Percentiles rank a stretch among this genome's conserved stretches.
These are phyloP conservation scores for Aspergillus fischeri DNA, from an alignment of 2,329 filamentous ascomycete species.

Conservation along the genomic window DNA sequence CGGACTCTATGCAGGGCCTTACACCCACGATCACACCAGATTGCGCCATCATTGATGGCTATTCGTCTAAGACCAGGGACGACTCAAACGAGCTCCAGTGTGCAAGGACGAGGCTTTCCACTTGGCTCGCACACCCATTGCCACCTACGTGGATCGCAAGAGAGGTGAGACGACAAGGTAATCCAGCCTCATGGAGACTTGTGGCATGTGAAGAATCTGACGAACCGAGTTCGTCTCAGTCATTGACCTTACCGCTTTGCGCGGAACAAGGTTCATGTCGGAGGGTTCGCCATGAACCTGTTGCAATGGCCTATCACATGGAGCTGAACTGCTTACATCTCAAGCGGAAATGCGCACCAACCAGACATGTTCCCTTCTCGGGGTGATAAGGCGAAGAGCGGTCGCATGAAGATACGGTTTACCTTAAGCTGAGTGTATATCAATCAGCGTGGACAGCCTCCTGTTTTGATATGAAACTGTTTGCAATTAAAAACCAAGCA, in stretches of 20 bases:
- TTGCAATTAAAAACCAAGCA: background rate
- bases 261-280: background rate
- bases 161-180: background rate
- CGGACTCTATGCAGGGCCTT: background rate
- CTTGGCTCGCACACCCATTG: background rate
- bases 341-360: background rate
- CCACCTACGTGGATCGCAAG: background rate
- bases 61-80: background rate
- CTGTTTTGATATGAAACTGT: background rate
- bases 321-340: background rate
- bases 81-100: background rate
- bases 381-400: background rate
- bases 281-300: background rate
- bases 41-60: background rate
- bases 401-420: background rate
- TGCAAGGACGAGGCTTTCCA: background rate
- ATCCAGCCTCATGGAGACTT: background rate
- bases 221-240: background rate
- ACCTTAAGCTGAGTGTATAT: background rate
- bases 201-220: background rate
- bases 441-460: background rate
- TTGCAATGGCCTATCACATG: background rate
- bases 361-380: background rate
- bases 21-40: background rate
- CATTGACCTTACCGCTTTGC: background rate